These are phyloP conservation scores for Metarhizium anisopliae DNA, from an alignment of 2,329 filamentous ascomycete species.

Conservation along the genomic window DNA sequence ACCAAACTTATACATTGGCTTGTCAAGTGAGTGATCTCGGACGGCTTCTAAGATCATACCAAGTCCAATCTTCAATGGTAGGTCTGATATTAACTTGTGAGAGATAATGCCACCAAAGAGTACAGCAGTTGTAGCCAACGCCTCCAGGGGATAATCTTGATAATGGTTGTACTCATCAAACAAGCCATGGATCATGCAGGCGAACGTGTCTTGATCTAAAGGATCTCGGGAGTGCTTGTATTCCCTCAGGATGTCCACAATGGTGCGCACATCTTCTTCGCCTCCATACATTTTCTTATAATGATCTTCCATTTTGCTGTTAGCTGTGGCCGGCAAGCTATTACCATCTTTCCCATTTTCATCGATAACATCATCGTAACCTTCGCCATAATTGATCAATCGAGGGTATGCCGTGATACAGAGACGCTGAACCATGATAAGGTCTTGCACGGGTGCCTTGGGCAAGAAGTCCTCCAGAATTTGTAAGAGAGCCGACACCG, in stretches of 20 bases:
- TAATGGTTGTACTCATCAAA: constrained; percentile 98
- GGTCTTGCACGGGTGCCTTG: constrained; percentile 50
- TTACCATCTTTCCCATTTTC: constrained; percentile 76
- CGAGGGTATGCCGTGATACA: constrained; percentile 91
- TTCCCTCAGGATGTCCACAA: constrained; percentile 73
- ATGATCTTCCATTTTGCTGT: constrained; percentile 90
- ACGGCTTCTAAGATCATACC: constrained; percentile 98
- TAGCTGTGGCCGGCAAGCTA: constrained; percentile 66
- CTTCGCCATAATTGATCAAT: constrained; percentile 92
- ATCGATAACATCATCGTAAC: constrained; percentile 85
- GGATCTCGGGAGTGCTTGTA: constrained; percentile 84
- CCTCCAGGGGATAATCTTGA: constrained; percentile 90
- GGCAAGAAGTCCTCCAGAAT: constrained; percentile 66
- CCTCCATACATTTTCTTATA: constrained; percentile 98
- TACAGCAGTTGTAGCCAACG: constrained; percentile 88
- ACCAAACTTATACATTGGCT: constrained; percentile 97
- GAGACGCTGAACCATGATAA: constrained; percentile 73
- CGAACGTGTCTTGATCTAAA: constrained; percentile 86
- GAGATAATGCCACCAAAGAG: constrained; percentile 96
- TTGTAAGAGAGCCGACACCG: constrained; percentile 69
- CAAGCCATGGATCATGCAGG: constrained; percentile 95
- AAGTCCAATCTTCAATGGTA: constrained; percentile 87
- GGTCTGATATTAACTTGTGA: constrained; percentile 79
- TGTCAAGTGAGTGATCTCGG: constrained; percentile 69
- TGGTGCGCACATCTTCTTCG: constrained; percentile 75